Base-by-base conservation (phyloP, 2,329 filamentous ascomycete genomes). In the Trichoderma hamatum region DNA sequence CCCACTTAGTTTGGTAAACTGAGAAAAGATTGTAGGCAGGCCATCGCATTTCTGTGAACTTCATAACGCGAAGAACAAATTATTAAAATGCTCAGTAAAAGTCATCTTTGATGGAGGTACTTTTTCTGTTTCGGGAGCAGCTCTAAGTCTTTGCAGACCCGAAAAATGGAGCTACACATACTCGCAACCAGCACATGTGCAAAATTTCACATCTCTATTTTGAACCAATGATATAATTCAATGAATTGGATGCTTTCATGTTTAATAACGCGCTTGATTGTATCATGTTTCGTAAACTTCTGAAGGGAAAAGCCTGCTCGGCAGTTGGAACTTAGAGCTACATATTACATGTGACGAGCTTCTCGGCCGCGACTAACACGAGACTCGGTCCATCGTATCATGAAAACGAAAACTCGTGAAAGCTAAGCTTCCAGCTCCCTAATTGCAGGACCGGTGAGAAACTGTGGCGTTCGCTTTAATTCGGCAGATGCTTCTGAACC, bases 1-100 rank as follows among this genome's bases (percentile, higher is more conserved):
- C 49, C 61, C 49, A 54, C 49, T 49, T 49, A 39, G 24, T 49
- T 64, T 64, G 46, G 49, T 49, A 30, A 30, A 6, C 39, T 28
- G 3, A 21, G 16, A 32, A 39, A 46, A 26, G 10, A 11, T 32
- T 19, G 9, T 3, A 1, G 28, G 26, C 11, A 32, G 10, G 9
- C 28, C 9, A 26, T 19, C 46, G 39, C 46, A 39, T n/a, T 6
- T 28, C 1, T 6, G 34, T 43, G 13, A 26, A 16, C 19, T 2
- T 16, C 16, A 26, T 21, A 61, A 11, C 2, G 39, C 16, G 19
- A 61, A 21, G 34, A 2, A 49, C 7, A 11, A 13, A 49, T 21
- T 30, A 16, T 4, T 28, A 54, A 5, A 24, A 51, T 24, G 21
- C 7, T 51, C 5, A 51, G 24, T 51, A n/a, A 21, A 49, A n/a